Conservation (phyloP, 2,329 filamentous ascomycete species). For the Aspergillus oerlinghausenensis region DNA sequence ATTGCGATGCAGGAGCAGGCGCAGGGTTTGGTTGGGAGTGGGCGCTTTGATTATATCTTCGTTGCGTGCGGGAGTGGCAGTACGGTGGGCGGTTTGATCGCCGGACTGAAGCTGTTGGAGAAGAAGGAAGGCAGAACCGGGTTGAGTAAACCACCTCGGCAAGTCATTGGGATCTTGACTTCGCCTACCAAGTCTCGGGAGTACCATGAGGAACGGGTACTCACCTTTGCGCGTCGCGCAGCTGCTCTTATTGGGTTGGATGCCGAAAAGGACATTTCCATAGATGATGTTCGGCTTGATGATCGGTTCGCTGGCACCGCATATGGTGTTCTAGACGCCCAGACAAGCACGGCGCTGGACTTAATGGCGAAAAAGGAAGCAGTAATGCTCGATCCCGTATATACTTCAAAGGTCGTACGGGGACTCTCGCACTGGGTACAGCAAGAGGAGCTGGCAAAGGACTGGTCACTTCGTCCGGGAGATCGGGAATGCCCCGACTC, state of each 20-base stretch:
- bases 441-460: conserved; percentile 14
- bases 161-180: conserved; percentile 28
- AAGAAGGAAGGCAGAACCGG: conserved; percentile 8
- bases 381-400: conserved; percentile 32
- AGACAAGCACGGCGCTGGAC: conserved; percentile 19
- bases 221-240: conserved; percentile 26
- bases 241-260: conserved; percentile 27
- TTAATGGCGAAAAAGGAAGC: conserved; percentile 25
- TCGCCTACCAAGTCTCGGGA: conserved; percentile 27
- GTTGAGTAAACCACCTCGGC: conserved; percentile 8
- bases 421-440: conserved; percentile 24
- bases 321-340: conserved; percentile 29
- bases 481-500: conserved; percentile 2
- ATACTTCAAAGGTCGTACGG: conserved; percentile 31
- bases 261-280: conserved; percentile 19
- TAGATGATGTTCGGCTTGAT: conserved; percentile 29
- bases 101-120: conserved; percentile 31
- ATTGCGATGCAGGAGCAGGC: conserved; percentile 25
- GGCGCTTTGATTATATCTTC: conserved; percentile 31
- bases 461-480: conserved; percentile 7
- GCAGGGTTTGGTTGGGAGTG: conserved; percentile 13
- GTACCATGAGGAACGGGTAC: conserved; percentile 27
- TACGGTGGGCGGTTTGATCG: conserved; percentile 31
- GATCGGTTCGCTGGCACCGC: conserved; percentile 28
- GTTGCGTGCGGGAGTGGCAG: conserved; percentile 36